Base-by-base conservation (phyloP, 1,284 basidiomycete species). In the Sporisorium graminicola region DNA sequence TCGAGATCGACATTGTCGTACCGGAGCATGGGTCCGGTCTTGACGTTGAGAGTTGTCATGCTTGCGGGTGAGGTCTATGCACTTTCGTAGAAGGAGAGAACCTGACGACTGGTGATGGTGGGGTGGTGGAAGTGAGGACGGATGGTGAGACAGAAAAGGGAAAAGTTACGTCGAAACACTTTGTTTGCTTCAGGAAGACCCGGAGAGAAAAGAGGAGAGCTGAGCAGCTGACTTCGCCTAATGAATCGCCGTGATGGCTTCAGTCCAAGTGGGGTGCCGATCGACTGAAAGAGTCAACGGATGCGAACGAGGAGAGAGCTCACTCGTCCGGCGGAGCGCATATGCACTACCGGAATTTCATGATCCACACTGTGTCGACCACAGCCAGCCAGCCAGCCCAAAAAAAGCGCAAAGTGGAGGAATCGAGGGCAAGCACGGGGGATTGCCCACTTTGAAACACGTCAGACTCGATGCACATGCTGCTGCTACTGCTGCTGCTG, bases 1-100 rank as follows among this genome's bases (percentile, higher is more conserved):
- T 90, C 86, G 62, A 90, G 87, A 70, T 93, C 91, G 27, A 94
- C 90, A 0, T 94, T 97, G 85, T 98, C 95, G 86, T 96, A 98
- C 69, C 92, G 90, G 73, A 99, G 87, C 44, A 98, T 88, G 13
- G 95, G 95, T 1, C 95, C 95, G 43, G 74, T 77, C 46, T 75
- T 73, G 49, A 79, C 71, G 44, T 82, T 82, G 68, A 80, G 77
- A 2, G 77, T 77, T 26, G 80, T 72, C 81, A 82, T 82, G 10
- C 13, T 60, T 29, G 16, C 10, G 24, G 31, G 44, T 27, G 6
- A 35, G n/a, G 37, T 43, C 40, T 43, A 43, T 43, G 14, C 16
- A 10, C 8, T 22, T 24, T 49, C 7, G 13, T 13, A 31, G 40
- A 20, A 5, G 40, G 40, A 43, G n/a, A n/a, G 40, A 43, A 20